Evolutionary conservation across 371 early-diverging fungal genomes (phyloP).

Genomic region (Mucor lusitanicus): DNA sequence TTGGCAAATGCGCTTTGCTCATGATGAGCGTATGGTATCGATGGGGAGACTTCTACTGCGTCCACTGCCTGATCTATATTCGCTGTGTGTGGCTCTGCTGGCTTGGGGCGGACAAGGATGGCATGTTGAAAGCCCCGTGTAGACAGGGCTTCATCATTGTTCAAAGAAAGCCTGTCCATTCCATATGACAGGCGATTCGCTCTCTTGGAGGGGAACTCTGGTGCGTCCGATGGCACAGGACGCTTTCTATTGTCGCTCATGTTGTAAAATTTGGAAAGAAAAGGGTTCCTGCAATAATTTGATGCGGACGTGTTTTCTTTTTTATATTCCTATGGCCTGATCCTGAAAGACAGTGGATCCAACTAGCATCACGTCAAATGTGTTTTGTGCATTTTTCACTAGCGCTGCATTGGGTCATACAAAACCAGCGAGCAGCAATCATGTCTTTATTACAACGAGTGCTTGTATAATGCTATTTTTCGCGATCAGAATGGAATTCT

Average conservation of each 20-base stretch:
- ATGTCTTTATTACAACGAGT: slow-evolving; percentile 13
- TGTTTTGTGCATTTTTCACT: too few species aligned
- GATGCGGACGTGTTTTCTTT: too few species aligned
- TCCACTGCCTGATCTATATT: not conserved
- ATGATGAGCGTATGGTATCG: not conserved
- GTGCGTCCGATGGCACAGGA: not conserved
- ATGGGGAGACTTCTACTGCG: not conserved
- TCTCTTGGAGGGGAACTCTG: not conserved
- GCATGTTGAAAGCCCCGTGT: not conserved
- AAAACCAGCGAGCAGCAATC: not conserved
- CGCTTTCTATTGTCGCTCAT: not conserved
- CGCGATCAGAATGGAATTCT: slow-evolving; percentile 14
- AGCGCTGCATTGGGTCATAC: not conserved
- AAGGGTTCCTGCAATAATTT: too few species aligned
- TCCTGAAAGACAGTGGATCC: too few species aligned
- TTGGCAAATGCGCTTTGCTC: not conserved
- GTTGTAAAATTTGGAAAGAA: not conserved
- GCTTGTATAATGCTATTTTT: slow-evolving; percentile 35
- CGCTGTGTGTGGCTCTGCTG: not conserved
- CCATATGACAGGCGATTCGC: not conserved
- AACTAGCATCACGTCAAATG: too few species aligned
- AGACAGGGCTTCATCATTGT: not conserved
- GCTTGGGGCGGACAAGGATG: not conserved
- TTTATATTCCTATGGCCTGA: too few species aligned
- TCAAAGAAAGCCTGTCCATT: not conserved